Base-by-base conservation (phyloP, 345 rosid genomes). In the Brassica rapa region DNA sequence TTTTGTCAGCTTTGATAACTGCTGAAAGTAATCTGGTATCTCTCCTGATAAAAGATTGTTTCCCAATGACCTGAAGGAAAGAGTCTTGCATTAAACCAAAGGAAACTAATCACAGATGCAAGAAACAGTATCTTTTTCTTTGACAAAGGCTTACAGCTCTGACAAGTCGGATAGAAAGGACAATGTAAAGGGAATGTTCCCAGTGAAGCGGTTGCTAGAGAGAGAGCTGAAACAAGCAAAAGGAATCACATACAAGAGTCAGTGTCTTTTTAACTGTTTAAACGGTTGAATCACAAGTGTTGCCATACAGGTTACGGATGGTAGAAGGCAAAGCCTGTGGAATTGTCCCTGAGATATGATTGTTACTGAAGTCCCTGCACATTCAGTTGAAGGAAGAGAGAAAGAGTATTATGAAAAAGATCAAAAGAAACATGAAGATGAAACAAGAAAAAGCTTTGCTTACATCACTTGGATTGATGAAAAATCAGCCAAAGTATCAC, bases 291-390 rank as follows among this genome's bases (percentile, higher is more conserved):
- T 19, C 62, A 80, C 14, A 79, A 33, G 82, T 25, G 16, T 33
- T 19, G 68, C 21, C 41, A 60, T 23, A 95, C 99, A 95, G 66
- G 80, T 83, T 88, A 49, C 82, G 78, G 80, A 95, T 73, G 55
- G 96, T 86, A 59, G 68, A 78, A 6, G 99, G 99, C 82, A 93
- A 80, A 79, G 73, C 83, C 60, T 82, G 83, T 4, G 98, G 99
- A 75, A 95, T 83, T 60, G 78, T 86, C 83, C 99, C 99, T 65
- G 90, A 88, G 15, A 95, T 90, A 71, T 84, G 91, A 81, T 95
- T 95, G 85, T 86, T 80, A 82, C 97, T 90, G 57, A 95, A 80
- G 87, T 91, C 98, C 82, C 99, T 95, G 93, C 72, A 74, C 77
- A 79, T 59, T 14, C 49, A 80, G 55, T 78, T 56, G 56, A 77